phyloP scores from a whole-genome alignment of 1,139 yeast species.

The Kluyveromyces marxianus region DNA sequence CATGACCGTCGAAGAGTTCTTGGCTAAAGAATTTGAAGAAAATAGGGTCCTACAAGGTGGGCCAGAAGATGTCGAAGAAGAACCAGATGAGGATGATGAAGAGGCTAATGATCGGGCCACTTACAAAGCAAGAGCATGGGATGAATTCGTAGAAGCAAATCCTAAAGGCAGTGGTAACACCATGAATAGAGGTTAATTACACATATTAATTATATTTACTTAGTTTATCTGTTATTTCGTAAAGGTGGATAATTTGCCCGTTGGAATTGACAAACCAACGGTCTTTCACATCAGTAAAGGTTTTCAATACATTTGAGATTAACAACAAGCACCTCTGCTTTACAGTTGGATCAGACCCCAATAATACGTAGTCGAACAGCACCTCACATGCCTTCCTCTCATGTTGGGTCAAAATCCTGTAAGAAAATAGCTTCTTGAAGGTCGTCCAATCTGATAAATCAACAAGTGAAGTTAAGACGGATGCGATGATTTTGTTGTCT shows the following conservation, averaged over 20 bases:
- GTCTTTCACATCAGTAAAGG: constrained; percentile 39
- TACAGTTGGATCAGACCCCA: constrained; percentile 9
- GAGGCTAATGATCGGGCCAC: constrained; percentile 47
- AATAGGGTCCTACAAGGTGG: constrained; percentile 69
- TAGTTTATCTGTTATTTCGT: constrained; percentile 11
- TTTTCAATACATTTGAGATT: constrained; percentile 22
- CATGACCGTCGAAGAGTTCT: constrained; percentile 87
- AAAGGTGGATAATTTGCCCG: constrained; percentile 27
- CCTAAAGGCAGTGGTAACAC: constrained; percentile 89
- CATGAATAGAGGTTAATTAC: constrained; percentile 59
- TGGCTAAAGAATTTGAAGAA: constrained; percentile 75
- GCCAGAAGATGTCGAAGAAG: constrained; percentile 34
- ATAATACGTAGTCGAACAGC: constrained; percentile 19
- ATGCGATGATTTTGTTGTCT: constrained; percentile 42
- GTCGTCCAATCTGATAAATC: constrained; percentile 17
- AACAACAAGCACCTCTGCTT: constrained; percentile 21
- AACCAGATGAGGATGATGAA: constrained; percentile 45
- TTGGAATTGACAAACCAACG: constrained; percentile 44
- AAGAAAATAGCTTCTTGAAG: constrained; percentile 23
- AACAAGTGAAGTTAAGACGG: constrained; percentile 30
- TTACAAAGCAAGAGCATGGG: constrained; percentile 76
- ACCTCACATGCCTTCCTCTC: constrained; percentile 29
- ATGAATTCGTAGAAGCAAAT: constrained; percentile 81
- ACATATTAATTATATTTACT: not conserved
- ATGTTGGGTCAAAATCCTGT: constrained; percentile 23